Evolutionary conservation across 495 filamentous ascomycete species (phyloP).

Genomic region (Platismatia glauca): DNA sequence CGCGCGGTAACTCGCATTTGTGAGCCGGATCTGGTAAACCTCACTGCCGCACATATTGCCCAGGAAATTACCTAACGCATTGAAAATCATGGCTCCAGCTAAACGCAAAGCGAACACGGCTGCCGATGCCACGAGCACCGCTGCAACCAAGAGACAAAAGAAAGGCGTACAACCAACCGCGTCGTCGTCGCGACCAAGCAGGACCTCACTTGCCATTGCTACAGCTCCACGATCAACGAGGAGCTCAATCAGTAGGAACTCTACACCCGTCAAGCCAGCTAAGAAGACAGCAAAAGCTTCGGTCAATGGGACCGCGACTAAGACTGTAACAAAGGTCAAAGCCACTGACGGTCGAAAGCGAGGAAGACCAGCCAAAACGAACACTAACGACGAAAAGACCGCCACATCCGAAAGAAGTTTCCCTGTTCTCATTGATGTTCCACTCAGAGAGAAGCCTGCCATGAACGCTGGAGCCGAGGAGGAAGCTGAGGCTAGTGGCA

Average conservation of each 20-base stretch:
- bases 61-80: neutral
- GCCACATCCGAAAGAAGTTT: neutral
- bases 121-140: neutral
- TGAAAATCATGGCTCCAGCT: conserved; percentile 1
- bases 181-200: conserved; percentile 20
- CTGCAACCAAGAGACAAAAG: conserved; percentile 9
- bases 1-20: conserved; percentile 4
- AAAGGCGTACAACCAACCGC: conserved; percentile 21
- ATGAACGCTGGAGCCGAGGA: neutral
- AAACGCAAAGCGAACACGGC: conserved; percentile 8
- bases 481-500: conserved; percentile 1
- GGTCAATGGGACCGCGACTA: conserved; percentile 6
- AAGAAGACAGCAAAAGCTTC: conserved; percentile 4
- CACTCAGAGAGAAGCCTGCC: neutral
- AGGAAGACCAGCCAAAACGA: conserved; percentile 4
- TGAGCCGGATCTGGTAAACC: neutral
- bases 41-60: neutral
- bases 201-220: conserved; percentile 13
- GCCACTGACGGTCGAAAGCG: conserved; percentile 12
- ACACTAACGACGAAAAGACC: neutral
- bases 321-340: conserved; percentile 8
- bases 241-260: conserved; percentile 5
- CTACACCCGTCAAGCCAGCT: conserved; percentile 8
- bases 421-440: neutral
- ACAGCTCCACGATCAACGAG: conserved; percentile 11